Base-by-base conservation (phyloP, 139 green algal genomes). In the Astrephomene gubernaculifera region DNA sequence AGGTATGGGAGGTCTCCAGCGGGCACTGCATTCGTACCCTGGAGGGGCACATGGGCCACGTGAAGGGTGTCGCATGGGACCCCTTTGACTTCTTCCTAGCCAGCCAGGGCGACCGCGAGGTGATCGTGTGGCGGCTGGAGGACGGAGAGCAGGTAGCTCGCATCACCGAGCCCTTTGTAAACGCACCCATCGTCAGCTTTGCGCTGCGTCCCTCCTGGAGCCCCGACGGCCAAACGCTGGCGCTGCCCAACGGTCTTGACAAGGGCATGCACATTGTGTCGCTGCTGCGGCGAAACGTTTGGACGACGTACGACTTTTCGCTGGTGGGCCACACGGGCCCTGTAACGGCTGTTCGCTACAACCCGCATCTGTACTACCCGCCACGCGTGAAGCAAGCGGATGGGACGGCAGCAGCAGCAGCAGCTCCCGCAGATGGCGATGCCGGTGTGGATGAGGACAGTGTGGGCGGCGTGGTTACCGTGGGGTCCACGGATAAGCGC, bases 61-160 rank as follows among this genome's bases (percentile, higher is more conserved):
- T 99, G 39, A 99, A 99, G 84, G 97, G 97, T 36, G 90, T 99
- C 24, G 94, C 95, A 3, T 99, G 97, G 96, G 97, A 99, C 92
- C 97, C 97, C 0, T 91, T 99, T 35, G 68, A 75, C 67, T 27
- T 68, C 27, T 90, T 81, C 84, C 80, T 88, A 4, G 61, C 86
- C 33, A 92, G 67, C 45, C 95, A 98, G 87, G 90, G 90, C 4
- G 96, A 98, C 81, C 91, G 96, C 84, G 93, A 90, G 39, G 87
- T 97, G 45, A 94, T 96, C 61, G 88, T 99, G 17, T 99, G 96
- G 96, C 74, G 88, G 35, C 78, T 83, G 21, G 90, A 93, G 38
- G 92, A 95, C 81, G 98, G 97, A 94, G 84, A 44, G 1, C 65
- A 74, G 3, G 90, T 95, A 29, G 70, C 71, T 0, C 43, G 83